Conservation (phyloP, 495 filamentous ascomycete species). For the Choiromyces venosus region DNA sequence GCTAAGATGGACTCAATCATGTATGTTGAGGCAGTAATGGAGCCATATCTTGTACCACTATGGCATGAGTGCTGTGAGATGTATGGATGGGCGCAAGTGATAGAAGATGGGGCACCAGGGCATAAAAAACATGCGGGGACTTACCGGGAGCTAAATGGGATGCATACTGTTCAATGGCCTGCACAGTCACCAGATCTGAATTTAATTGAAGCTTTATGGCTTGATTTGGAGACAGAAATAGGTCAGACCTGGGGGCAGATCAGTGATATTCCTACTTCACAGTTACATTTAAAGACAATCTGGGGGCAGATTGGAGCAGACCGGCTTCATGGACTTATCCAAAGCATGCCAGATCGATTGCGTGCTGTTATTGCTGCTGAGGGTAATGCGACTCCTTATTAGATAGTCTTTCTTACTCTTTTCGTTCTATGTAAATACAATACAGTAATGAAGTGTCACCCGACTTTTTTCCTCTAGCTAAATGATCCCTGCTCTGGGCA, state of each 20-base stretch:
- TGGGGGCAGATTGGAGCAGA: neutral
- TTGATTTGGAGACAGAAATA: slow-evolving; percentile 9
- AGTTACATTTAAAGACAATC: too few species aligned
- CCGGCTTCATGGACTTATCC: neutral
- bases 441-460: too few species aligned
- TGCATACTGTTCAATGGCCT: slow-evolving; percentile 13
- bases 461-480: too few species aligned
- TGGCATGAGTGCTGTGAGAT: slow-evolving; percentile 22
- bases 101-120: slow-evolving; percentile 23
- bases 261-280: too few species aligned
- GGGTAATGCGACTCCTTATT: neutral
- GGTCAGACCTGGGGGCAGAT: neutral
- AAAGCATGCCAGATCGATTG: neutral
- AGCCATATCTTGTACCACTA: slow-evolving; percentile 16
- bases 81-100: slow-evolving; percentile 16
- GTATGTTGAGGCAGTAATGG: slow-evolving; percentile 12
- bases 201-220: slow-evolving; percentile 15
- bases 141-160: neutral
- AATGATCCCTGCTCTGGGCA: too few species aligned
- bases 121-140: slow-evolving; percentile 18
- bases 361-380: neutral
- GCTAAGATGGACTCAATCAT: slow-evolving; percentile 14
- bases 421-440: too few species aligned
- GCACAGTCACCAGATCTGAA: slow-evolving; percentile 21
- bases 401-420: neutral